A percentile compares a stretch with the other conserved stretches of the same genome.
Evolutionary conservation across 2,329 filamentous ascomycete genomes (phyloP).

Genomic region (Phialophora tarda): DNA sequence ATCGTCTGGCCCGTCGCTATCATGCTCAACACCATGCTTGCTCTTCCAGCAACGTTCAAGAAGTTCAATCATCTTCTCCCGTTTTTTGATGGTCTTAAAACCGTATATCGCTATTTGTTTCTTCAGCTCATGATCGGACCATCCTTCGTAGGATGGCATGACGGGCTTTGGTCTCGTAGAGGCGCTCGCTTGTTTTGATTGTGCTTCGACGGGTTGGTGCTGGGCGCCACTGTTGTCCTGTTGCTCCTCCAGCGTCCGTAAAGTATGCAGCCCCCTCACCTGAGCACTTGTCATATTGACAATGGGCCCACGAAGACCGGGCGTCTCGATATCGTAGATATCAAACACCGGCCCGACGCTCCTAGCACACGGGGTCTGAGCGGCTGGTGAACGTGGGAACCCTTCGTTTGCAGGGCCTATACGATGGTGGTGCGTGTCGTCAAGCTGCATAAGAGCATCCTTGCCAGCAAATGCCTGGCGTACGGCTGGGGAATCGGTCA

Average conservation of each 20-base stretch:
- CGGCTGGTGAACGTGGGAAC: not conserved
- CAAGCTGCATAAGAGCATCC: conserved; percentile 33
- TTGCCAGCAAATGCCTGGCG: conserved; percentile 38
- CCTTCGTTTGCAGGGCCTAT: not conserved
- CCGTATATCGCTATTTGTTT: conserved; percentile 68
- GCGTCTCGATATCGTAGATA: conserved; percentile 33
- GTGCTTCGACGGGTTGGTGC: not conserved
- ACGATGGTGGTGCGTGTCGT: conserved; percentile 1
- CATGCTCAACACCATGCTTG: conserved; percentile 48
- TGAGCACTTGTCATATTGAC: not conserved
- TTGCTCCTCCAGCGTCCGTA: conserved; percentile 8
- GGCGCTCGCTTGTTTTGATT: not conserved
- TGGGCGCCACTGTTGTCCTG: not conserved
- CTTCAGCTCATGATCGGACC: conserved; percentile 67
- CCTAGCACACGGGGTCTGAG: conserved; percentile 10
- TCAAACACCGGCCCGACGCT: conserved; percentile 22
- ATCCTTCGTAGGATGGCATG: conserved; percentile 65
- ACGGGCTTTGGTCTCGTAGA: conserved; percentile 10
- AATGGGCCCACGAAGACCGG: not conserved
- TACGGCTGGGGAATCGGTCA: conserved; percentile 54
- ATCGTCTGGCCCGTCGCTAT: conserved; percentile 27
- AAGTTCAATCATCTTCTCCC: conserved; percentile 71
- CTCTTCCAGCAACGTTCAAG: conserved; percentile 74
- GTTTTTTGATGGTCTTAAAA: conserved; percentile 73
- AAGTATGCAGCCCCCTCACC: conserved; percentile 23